Percentiles rank a stretch among this genome's conserved stretches.
These are phyloP conservation scores for Tarenaya hassleriana DNA, from an alignment of 345 rosid species.

Conservation along the genomic window DNA sequence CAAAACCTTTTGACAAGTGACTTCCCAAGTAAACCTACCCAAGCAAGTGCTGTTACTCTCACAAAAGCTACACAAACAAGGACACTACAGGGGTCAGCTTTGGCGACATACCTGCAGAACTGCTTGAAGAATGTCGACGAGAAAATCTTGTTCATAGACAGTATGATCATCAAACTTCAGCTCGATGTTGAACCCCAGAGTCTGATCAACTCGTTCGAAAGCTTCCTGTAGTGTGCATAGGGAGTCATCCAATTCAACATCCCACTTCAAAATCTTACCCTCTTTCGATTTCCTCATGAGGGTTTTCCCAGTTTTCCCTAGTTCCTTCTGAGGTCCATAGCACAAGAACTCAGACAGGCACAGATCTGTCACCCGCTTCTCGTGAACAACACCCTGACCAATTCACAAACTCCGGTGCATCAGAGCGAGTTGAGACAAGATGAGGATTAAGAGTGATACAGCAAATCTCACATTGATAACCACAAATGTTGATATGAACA, in stretches of 20 bases:
- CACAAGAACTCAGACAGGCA: constrained; percentile 53
- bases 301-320: constrained; percentile 44
- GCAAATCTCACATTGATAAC: too few species aligned
- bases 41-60: neutral
- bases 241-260: constrained; percentile 70
- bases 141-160: constrained; percentile 55
- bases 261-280: constrained; percentile 62
- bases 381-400: constrained; percentile 57
- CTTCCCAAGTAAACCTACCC: neutral
- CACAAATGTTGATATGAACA: too few species aligned
- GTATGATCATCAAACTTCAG: constrained; percentile 72
- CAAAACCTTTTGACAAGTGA: neutral
- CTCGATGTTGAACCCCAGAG: constrained; percentile 84
- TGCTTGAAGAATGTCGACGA: constrained; percentile 45
- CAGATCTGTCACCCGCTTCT: constrained; percentile 74
- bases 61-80: neutral
- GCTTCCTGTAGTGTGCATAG: constrained; percentile 78
- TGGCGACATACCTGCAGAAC: constrained; percentile 41
- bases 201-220: constrained; percentile 57
- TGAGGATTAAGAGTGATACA: too few species aligned
- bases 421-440: constrained; percentile 12
- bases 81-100: neutral
- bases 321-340: constrained; percentile 77
- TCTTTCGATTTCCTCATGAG: constrained; percentile 69
- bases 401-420: neutral